A percentile compares a stretch with the other conserved stretches of the same genome.
phyloP scores from a whole-genome alignment of 768 basidiomycete genomes.

The Cyathus striatus region DNA sequence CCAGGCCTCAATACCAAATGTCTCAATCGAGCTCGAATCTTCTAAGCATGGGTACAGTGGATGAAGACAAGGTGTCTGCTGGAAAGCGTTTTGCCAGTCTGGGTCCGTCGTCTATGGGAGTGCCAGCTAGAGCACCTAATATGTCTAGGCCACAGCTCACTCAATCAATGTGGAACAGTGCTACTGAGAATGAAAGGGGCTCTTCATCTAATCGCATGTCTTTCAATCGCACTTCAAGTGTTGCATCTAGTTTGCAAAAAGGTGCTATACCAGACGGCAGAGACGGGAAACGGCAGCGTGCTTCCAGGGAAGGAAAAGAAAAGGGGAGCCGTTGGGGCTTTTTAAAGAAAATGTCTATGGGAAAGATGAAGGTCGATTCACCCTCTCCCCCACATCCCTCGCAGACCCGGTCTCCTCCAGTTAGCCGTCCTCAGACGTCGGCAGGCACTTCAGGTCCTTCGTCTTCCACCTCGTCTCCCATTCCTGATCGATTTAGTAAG shows the following conservation, averaged over 20 bases:
- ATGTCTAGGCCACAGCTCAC: conserved; percentile 35
- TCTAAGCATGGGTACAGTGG: conserved; percentile 32
- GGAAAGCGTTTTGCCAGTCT: conserved; percentile 64
- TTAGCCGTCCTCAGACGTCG: conserved; percentile 25
- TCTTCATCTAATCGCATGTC: conserved; percentile 1
- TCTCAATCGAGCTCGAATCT: conserved; percentile 73
- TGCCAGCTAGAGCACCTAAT: conserved; percentile 29
- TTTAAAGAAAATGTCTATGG: conserved; percentile 98
- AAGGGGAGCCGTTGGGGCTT: conserved; percentile 88
- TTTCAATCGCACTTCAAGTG: too few relatives aligned
- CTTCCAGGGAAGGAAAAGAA: conserved; percentile 40
- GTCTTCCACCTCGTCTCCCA: conserved; percentile 15
- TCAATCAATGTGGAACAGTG: conserved; percentile 48
- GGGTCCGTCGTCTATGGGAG: conserved; percentile 42
- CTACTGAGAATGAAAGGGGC: conserved; percentile 12
- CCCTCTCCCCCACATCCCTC: conserved; percentile 26
- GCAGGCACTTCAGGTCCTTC: conserved; percentile 16
- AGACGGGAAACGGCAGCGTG: conserved; percentile 13
- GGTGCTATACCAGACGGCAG: conserved; percentile 4
- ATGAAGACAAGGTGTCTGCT: conserved; percentile 20
- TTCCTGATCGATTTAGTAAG: conserved; percentile 30
- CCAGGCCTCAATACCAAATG: conserved; percentile 43
- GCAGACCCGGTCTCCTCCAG: conserved; percentile 13
- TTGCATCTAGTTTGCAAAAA: neutral
- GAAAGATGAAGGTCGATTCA: conserved; percentile 72